Evolutionary conservation across 1,139 yeast genomes (phyloP), one percentile per base, ranked within the genome.

Genomic region (Petasospora rhodanensis): DNA sequence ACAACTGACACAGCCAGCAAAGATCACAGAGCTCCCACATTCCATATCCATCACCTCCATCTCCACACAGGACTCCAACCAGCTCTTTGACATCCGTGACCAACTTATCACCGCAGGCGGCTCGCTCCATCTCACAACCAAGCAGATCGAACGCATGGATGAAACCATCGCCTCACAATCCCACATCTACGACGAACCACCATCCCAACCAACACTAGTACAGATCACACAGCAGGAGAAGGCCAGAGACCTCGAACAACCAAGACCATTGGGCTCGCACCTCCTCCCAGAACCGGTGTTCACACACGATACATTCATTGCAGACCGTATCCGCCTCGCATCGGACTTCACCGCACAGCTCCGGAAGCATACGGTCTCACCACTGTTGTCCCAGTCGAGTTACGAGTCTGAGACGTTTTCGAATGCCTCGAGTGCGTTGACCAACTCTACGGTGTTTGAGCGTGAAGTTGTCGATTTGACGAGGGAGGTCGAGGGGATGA

Each of bases 351-450:
- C 28, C 19, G 18, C 7, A 23, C 9, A 9, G 19, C 26, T 11
- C 12, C 32, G 17, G 18, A 26, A 24, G 25, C 28, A 29, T 18
- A 26, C 22, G 11, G 7, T 10, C 1, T 43, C 48, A 2, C 44
- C 46, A 24, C 5, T 36, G n/a, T 8, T 38, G 18, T 43, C 49
- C 26, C 48, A 47, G 8, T 43, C 52, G 5, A 47, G 51, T 24
- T 37, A 49, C 22, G 47, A 44, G 13, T 43, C 54, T 8, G 49
- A 38, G 19, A 24, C 42, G 5, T 14, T 35, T 13, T n/a, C n/a
- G n/a, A 48, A 51, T 45, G 48, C 43, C 21, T 43, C 41, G 12
- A 46, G 45, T 33, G 42, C 49, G 13, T 29, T 28, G 4, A 28
- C 35, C 6, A 41, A 46, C 2, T 26, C 35, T 10, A 28, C 32